A percentile compares a stretch with the other conserved stretches of the same genome.
phyloP scores from a whole-genome alignment of 2,329 filamentous ascomycete genomes.

The Aspergillus sp. region DNA sequence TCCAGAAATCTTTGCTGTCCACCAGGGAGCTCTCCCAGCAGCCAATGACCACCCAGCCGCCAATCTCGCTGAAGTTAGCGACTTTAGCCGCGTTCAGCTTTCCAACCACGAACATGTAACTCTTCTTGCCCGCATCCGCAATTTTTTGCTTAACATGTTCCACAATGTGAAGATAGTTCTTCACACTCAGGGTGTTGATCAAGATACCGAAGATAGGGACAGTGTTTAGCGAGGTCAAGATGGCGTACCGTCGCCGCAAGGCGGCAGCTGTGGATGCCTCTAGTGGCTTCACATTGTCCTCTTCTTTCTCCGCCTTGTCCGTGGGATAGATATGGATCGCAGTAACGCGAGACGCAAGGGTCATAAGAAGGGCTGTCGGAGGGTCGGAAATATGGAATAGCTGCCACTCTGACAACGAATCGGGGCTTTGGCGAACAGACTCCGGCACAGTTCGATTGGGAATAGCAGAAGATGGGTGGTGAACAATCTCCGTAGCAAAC shows the following conservation, averaged over 20 bases:
- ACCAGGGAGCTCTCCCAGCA: constrained; percentile 96
- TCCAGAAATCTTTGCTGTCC: constrained; percentile 82
- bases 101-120: constrained; percentile 91
- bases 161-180: constrained; percentile 80
- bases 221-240: constrained; percentile 71
- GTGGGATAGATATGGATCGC: constrained; percentile 73
- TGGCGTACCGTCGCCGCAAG: constrained; percentile 80
- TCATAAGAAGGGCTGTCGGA: constrained; percentile 74
- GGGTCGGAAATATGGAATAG: constrained; percentile 82
- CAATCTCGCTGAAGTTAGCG: constrained; percentile 92
- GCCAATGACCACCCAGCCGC: constrained; percentile 93
- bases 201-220: constrained; percentile 85
- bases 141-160: constrained; percentile 67
- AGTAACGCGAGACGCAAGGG: constrained; percentile 73
- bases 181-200: constrained; percentile 89
- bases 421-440: constrained; percentile 38
- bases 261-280: constrained; percentile 48
- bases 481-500: constrained; percentile 63
- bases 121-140: constrained; percentile 77
- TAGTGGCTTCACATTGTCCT: constrained; percentile 33
- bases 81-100: constrained; percentile 94
- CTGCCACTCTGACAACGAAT: constrained; percentile 58
- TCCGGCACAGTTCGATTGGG: constrained; percentile 71
- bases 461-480: constrained; percentile 70
- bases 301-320: constrained; percentile 20